Conservation (phyloP, 768 basidiomycete genomes). For the Suillus subaureus region DNA sequence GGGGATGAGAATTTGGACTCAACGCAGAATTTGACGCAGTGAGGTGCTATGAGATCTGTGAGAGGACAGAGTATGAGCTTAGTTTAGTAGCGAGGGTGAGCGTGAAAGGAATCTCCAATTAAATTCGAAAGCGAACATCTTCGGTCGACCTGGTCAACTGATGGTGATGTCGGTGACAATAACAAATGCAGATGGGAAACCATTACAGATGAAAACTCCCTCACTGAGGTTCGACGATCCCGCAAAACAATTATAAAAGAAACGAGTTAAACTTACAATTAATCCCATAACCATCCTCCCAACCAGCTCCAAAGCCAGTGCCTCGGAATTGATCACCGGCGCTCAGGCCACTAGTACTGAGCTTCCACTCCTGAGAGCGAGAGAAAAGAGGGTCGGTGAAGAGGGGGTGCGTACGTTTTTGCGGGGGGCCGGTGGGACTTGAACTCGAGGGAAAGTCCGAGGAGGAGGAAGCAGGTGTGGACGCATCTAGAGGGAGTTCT, state of each 20-base stretch:
- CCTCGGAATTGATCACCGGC: constrained; percentile 86
- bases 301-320: constrained; percentile 86
- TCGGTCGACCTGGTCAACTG: neutral
- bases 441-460: neutral
- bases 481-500: constrained; percentile 3
- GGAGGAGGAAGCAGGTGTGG: neutral
- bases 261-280: constrained; percentile 64
- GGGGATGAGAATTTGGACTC: constrained; percentile 81
- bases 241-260: neutral
- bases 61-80: constrained; percentile 18
- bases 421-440: constrained; percentile 35
- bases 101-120: neutral
- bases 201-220: neutral
- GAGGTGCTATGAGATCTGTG: constrained; percentile 80
- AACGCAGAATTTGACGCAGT: constrained; percentile 88
- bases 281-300: constrained; percentile 89
- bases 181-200: neutral
- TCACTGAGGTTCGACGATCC: neutral
- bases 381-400: constrained; percentile 81
- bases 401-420: constrained; percentile 34
- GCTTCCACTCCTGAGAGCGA: constrained; percentile 79
- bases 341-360: constrained; percentile 89
- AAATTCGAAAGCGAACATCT: constrained; percentile 18
- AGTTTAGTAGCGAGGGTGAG: neutral
- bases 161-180: neutral